Conservation (phyloP, 306 rosid genomes). For the Quercus bicolor region DNA sequence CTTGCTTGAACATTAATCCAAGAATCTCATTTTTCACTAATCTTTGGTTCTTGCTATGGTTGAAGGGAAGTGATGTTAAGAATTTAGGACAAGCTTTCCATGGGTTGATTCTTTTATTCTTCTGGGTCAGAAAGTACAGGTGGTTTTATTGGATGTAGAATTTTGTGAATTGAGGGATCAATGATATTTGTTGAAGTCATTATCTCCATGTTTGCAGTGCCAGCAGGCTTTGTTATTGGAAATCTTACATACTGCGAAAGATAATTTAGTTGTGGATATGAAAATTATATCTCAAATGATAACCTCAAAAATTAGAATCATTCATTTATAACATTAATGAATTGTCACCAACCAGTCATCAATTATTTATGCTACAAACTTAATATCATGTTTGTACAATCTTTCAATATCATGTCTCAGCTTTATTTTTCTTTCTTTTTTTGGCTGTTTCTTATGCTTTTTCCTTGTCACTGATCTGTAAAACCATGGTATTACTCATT, state of each 20-base stretch:
- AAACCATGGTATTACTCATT: background rate
- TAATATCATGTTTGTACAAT: background rate
- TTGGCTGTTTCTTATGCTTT: background rate
- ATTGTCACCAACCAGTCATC: background rate
- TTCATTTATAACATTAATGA: background rate
- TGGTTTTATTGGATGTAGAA: background rate
- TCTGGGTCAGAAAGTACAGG: background rate
- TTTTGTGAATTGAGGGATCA: background rate
- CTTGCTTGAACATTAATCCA: background rate
- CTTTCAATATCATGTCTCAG: background rate
- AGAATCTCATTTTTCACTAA: background rate
- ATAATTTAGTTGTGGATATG: background rate
- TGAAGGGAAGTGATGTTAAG: background rate
- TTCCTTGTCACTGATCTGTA: background rate
- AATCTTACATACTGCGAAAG: background rate
- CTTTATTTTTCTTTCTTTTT: background rate
- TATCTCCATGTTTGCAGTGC: background rate
- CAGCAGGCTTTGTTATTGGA: background rate
- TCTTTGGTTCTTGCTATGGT: background rate
- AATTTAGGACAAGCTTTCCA: background rate
- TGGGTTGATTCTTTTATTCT: background rate
- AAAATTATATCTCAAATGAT: background rate
- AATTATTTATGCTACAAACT: background rate
- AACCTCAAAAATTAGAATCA: background rate
- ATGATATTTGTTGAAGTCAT: background rate